These are phyloP conservation scores for Cordyceps tenuipes DNA, from an alignment of 2,329 filamentous ascomycete genomes.

Conservation along the genomic window DNA sequence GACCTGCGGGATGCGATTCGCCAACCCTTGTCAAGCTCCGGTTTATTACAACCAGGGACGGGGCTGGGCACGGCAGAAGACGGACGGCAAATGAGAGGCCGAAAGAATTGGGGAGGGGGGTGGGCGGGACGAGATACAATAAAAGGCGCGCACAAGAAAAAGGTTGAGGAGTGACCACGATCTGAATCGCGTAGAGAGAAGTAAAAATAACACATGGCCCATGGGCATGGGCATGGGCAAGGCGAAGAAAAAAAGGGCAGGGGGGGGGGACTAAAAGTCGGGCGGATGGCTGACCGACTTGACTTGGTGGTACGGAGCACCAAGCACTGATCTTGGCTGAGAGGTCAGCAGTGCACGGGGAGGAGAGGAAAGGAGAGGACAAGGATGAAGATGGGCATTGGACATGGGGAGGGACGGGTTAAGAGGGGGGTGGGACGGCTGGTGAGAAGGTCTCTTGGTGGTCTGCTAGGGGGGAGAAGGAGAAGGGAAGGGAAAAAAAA, in stretches of 20 bases:
- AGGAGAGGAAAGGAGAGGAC: background rate
- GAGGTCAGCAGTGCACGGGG: background rate
- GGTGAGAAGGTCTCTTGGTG: background rate
- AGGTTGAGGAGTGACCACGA: background rate
- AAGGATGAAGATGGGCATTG: background rate
- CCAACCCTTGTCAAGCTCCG: background rate
- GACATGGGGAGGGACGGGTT: background rate
- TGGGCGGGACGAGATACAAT: background rate
- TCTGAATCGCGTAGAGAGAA: background rate
- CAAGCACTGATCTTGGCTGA: background rate
- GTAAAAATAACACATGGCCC: background rate
- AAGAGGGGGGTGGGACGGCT: background rate
- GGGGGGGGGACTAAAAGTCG: background rate
- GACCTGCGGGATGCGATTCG: background rate
- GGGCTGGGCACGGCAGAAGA: background rate
- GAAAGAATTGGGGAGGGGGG: background rate
- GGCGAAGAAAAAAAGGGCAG: background rate
- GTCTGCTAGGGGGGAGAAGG: background rate
- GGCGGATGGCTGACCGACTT: background rate
- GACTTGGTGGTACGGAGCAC: background rate
- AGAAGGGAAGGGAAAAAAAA: too few relatives aligned
- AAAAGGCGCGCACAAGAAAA: background rate
- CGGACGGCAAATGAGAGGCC: background rate
- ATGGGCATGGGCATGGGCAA: background rate
- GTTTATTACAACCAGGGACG: background rate